Evolutionary conservation across 805 yeast species (phyloP).

Genomic region (Torulaspora microellipsoides): DNA sequence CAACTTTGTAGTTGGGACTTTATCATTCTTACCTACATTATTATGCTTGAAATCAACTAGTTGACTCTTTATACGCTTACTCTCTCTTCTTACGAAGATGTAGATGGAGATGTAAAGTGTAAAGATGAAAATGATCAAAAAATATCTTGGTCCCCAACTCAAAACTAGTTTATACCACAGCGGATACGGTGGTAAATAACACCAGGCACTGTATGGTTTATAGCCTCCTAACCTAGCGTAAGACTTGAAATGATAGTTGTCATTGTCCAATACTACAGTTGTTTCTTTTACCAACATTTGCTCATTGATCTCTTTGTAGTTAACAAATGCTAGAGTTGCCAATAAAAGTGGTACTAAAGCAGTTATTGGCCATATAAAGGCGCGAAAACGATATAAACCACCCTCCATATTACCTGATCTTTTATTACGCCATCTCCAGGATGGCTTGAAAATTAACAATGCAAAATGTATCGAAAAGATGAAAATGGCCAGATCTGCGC

Average conservation of each 20-base stretch:
- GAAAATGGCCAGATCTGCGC: slow-evolving; percentile 79
- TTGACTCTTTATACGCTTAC: slow-evolving; percentile 45
- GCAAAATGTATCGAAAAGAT: slow-evolving; percentile 81
- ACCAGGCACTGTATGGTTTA: slow-evolving; percentile 63
- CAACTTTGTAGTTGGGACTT: slow-evolving; percentile 3
- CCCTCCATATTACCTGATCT: slow-evolving; percentile 54
- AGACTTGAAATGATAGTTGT: slow-evolving; percentile 18
- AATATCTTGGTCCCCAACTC: slow-evolving; percentile 79
- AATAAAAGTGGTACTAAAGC: slow-evolving; percentile 59
- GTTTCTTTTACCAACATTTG: slow-evolving; percentile 15
- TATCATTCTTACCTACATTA: slow-evolving; percentile 3
- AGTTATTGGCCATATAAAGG: slow-evolving; percentile 53
- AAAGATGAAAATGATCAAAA: slow-evolving; percentile 57
- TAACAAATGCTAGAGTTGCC: slow-evolving; percentile 68
- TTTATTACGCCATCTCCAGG: slow-evolving; percentile 39
- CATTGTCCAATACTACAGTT: slow-evolving; percentile 25
- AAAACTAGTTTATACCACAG: slow-evolving; percentile 68
- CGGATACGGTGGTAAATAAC: slow-evolving; percentile 70
- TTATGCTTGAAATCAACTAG: slow-evolving; percentile 27
- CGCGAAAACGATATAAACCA: slow-evolving; percentile 60
- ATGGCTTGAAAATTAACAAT: slow-evolving; percentile 63
- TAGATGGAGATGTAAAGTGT: slow-evolving; percentile 67
- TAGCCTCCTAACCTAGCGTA: slow-evolving; percentile 46
- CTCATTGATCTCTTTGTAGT: slow-evolving; percentile 21
- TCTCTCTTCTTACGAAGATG: slow-evolving; percentile 62